Evolutionary conservation across 1,284 basidiomycete species (phyloP).

Genomic region (Erythrobasidium hasegawianum): DNA sequence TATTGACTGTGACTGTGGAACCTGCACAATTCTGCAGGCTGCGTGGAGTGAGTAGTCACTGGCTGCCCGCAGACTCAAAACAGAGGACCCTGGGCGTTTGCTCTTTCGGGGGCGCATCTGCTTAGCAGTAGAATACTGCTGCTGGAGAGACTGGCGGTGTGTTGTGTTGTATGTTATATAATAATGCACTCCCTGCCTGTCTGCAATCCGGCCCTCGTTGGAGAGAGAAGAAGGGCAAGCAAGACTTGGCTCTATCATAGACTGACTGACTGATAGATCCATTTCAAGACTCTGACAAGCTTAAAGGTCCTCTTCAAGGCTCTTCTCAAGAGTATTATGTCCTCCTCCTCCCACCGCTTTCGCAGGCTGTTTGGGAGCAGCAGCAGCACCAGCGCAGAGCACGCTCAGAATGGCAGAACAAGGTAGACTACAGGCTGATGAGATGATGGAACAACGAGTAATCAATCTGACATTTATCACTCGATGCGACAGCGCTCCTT

Average conservation of each 20-base stretch:
- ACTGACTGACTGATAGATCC: too few species aligned
- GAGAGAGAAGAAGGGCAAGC: constrained; percentile 2
- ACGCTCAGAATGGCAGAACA: too few species aligned
- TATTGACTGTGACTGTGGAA: too few species aligned
- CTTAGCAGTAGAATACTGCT: not conserved
- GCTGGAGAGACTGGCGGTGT: constrained; percentile 31
- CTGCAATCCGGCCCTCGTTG: constrained; percentile 30
- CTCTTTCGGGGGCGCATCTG: not conserved
- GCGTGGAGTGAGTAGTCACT: constrained; percentile 10
- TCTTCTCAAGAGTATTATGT: too few species aligned
- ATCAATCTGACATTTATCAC: too few species aligned
- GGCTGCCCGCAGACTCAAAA: constrained; percentile 32
- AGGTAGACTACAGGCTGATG: too few species aligned
- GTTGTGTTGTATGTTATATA: not conserved
- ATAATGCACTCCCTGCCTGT: constrained; percentile 8
- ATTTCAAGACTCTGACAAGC: too few species aligned
- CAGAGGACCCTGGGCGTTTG: constrained; percentile 5
- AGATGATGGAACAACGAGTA: too few species aligned
- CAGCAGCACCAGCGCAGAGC: too few species aligned
- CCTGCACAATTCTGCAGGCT: constrained; percentile 32
- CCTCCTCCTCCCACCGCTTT: not conserved
- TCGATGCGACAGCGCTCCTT: too few species aligned
- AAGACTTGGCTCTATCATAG: too few species aligned
- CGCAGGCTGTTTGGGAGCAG: not conserved
- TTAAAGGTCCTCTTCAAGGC: too few species aligned